phyloP scores from a whole-genome alignment of 306 rosid species.

The Quillaja saponaria region DNA sequence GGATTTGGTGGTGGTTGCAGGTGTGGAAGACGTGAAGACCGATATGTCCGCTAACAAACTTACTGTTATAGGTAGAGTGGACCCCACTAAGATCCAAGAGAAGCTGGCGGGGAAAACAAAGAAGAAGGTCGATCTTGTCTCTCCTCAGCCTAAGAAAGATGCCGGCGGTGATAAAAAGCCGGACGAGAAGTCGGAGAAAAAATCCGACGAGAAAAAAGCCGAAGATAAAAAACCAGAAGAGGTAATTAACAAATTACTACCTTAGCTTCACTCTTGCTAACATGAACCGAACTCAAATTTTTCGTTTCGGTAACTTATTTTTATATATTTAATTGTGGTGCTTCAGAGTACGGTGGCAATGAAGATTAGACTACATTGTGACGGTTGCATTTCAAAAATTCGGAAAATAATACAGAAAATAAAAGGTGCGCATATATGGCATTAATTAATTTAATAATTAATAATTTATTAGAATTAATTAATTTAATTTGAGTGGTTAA shows the following conservation, averaged over 20 bases:
- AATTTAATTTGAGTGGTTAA: conserved; percentile 2
- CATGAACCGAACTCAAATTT: too few relatives aligned
- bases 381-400: conserved; percentile 75
- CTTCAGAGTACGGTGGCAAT: conserved; percentile 65
- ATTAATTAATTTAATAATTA: background rate
- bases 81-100: conserved; percentile 49
- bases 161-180: conserved; percentile 50
- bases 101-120: conserved; percentile 56
- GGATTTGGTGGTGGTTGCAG: conserved; percentile 36
- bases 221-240: conserved; percentile 56
- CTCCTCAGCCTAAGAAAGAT: conserved; percentile 64
- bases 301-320: too few relatives aligned
- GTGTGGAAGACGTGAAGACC: conserved; percentile 63
- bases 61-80: conserved; percentile 65
- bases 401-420: conserved; percentile 45
- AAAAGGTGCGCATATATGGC: conserved; percentile 48
- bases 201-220: conserved; percentile 46
- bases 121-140: conserved; percentile 71
- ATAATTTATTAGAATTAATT: background rate
- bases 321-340: conserved; percentile 12
- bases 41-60: conserved; percentile 55
- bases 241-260: conserved; percentile 20
- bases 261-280: background rate
- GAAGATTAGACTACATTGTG: conserved; percentile 83
- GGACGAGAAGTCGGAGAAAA: conserved; percentile 39